Base-by-base conservation (phyloP, 129 eudicot species). In the Deinandra increscens region DNA sequence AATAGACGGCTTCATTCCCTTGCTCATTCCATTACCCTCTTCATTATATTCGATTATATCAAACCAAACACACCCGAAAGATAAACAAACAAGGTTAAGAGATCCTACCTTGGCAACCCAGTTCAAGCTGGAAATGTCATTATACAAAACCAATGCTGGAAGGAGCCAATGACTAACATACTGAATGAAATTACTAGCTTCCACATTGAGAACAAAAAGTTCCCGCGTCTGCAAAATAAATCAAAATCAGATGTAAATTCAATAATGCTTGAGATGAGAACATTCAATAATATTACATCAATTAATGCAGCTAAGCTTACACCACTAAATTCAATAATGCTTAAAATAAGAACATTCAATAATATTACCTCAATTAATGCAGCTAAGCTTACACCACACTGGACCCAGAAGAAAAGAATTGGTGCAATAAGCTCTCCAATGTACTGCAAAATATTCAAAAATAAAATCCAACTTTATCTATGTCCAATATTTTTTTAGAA, bases 141-240 rank as follows among this genome's bases (percentile, higher is more conserved):
- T 87, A 63, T 87, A 80, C 84, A 93, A 78, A 70, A 89, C 60
- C 56, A 93, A 76, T 66, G 97, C 92, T 75, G 99, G 97, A 68
- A 93, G 92, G 54, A 93, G 99, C 99, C 99, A 93, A 18, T 81
- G 82, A 82, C 95, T 83, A 69, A 95, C 87, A 72, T 85, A 93
- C 43, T 83, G 99, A 74, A 93, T 64, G 74, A 93, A 93, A 81
- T 83, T 88, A 31, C 72, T 56, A 23, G 95, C 85, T 66, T 87
- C 99, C 84, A 87, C 81, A 34, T 83, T 88, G 20, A 56, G 76
- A 61, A 87, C 95, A 78, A 84, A 93, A 54, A 93, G 97, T 74
- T 85, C 93, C 54, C 95, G 86, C 20, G 80, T 80, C 99, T 93
- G 97, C 78, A 78, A 68, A 66, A 75, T 46, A 65, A 66, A 31